Conservation (phyloP, 1,139 yeast genomes). For the Spathaspora sp. region DNA sequence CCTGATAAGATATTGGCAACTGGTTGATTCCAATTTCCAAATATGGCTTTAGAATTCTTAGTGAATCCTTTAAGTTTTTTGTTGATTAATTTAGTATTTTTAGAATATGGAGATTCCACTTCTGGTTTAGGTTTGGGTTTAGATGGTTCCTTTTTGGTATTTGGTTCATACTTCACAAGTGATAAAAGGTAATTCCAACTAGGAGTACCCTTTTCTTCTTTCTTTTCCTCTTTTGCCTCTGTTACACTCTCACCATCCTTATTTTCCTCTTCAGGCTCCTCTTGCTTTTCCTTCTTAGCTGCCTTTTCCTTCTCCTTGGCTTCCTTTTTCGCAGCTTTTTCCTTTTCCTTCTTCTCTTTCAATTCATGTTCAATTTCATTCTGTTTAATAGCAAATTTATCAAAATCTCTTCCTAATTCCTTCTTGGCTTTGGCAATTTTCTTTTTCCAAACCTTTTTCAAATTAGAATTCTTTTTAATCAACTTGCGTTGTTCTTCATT, state of each 20-base stretch:
- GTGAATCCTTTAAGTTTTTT: conserved; percentile 19
- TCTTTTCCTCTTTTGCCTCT: conserved; percentile 7
- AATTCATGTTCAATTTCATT: conserved; percentile 19
- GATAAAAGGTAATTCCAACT: conserved; percentile 39
- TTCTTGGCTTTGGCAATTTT: conserved; percentile 28
- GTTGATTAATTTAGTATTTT: conserved; percentile 11
- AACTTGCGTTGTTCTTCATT: conserved; percentile 11
- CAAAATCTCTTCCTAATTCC: conserved; percentile 33
- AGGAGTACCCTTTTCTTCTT: conserved; percentile 20
- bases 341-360: conserved; percentile 14
- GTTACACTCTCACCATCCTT: conserved; percentile 14
- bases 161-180: conserved; percentile 32
- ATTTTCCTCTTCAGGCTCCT: conserved; percentile 5
- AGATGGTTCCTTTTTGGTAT: conserved; percentile 1
- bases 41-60: conserved; percentile 22
- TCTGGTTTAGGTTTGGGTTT: background rate
- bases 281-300: conserved; percentile 6
- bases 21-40: conserved; percentile 38
- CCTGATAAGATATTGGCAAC: conserved; percentile 17
- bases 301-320: conserved; percentile 5
- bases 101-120: background rate
- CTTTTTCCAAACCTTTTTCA: conserved; percentile 25
- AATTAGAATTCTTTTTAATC: conserved; percentile 25
- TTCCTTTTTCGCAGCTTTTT: conserved; percentile 5
- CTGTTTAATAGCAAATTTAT: conserved; percentile 26